Conservation (phyloP, 1,139 yeast genomes). For the Taphrina flavorubra region DNA sequence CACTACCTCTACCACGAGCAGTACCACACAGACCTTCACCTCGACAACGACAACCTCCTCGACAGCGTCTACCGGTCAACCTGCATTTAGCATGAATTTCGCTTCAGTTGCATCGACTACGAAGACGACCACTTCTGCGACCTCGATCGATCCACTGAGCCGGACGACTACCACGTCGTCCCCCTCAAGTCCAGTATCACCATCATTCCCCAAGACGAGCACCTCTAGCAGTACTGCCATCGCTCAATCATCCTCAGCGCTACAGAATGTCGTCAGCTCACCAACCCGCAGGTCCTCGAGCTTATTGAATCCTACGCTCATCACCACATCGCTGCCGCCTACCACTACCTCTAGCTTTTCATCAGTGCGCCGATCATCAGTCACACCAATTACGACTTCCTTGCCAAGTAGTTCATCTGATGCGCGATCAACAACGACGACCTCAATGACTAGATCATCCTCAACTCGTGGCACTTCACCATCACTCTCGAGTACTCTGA, state of each 20-base stretch:
- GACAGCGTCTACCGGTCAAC: neutral
- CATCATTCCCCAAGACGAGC: neutral
- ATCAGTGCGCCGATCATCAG: slow-evolving; percentile 8
- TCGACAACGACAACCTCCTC: neutral
- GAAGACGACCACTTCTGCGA: neutral
- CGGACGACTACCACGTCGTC: neutral
- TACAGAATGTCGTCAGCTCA: slow-evolving; percentile 4
- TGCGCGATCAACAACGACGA: neutral
- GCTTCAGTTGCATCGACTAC: neutral
- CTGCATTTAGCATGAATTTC: neutral
- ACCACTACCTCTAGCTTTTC: slow-evolving; percentile 3
- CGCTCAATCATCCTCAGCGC: neutral
- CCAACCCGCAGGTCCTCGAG: slow-evolving; percentile 13
- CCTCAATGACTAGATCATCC: slow-evolving; percentile 2
- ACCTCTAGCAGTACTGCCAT: slow-evolving; percentile 6
- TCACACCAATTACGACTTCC: neutral
- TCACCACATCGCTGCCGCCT: slow-evolving; percentile 13
- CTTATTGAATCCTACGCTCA: slow-evolving; percentile 12
- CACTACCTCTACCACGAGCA: neutral
- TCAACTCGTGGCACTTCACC: neutral
- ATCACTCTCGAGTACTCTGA: neutral
- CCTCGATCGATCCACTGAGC: slow-evolving; percentile 4
- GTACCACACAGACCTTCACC: too few species aligned
- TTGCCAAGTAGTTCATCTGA: neutral
- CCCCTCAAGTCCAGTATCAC: neutral